A percentile compares a stretch with the other conserved stretches of the same genome.
Evolutionary conservation across 2,329 filamentous ascomycete species (phyloP).

Genomic region (Talaromyces sp.): DNA sequence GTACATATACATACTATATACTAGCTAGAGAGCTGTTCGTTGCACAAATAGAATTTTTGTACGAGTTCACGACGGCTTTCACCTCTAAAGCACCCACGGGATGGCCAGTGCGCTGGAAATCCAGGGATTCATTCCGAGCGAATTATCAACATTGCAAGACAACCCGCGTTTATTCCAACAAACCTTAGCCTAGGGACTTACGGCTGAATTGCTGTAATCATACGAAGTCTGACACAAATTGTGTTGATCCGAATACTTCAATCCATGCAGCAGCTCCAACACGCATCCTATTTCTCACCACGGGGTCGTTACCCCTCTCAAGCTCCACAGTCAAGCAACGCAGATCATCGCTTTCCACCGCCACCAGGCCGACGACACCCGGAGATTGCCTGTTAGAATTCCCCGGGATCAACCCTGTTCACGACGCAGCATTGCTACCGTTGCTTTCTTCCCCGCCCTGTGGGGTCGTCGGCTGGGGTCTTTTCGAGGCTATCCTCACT

Average conservation of each 20-base stretch:
- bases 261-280: neutral
- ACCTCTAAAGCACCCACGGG: neutral
- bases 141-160: neutral
- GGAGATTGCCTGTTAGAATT: constrained; percentile 9
- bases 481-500: constrained; percentile 1
- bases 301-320: constrained; percentile 7
- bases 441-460: constrained; percentile 19
- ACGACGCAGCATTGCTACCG: constrained; percentile 21
- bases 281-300: neutral
- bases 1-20: neutral
- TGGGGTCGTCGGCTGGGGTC: neutral
- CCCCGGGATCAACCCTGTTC: constrained; percentile 6
- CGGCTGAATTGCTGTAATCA: no score
- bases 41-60: no score
- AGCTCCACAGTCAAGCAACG: constrained; percentile 12
- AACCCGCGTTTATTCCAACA: neutral
- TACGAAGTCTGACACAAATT: no score
- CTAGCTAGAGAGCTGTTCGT: neutral
- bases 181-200: neutral
- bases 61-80: neutral
- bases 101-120: neutral
- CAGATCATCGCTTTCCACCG: constrained; percentile 19
- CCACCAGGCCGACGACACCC: constrained; percentile 5
- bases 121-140: neutral
- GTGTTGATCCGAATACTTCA: no score